phyloP scores from a whole-genome alignment of 2,329 filamentous ascomycete genomes.

The Fusarium avenaceum region DNA sequence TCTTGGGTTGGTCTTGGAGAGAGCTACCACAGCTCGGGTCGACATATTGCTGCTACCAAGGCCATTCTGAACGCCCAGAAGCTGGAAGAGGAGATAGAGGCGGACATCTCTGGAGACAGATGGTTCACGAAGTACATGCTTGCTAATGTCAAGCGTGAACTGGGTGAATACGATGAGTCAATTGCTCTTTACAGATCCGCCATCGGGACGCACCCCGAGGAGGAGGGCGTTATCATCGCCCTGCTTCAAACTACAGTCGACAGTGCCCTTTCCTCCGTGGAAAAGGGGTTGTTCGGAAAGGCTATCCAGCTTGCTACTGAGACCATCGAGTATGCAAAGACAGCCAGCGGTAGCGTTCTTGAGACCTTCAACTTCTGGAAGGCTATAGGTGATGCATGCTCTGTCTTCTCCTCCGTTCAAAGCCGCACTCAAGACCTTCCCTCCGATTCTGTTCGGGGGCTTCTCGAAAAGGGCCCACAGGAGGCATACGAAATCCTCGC shows the following conservation, averaged over 20 bases:
- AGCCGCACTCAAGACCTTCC: slow-evolving; percentile 75
- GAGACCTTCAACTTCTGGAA: slow-evolving; percentile 97
- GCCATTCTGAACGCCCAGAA: slow-evolving; percentile 88
- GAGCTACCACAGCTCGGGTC: slow-evolving; percentile 93
- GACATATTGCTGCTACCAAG: slow-evolving; percentile 93
- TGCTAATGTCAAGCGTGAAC: slow-evolving; percentile 91
- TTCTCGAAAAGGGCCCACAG: slow-evolving; percentile 70
- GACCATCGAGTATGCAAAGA: slow-evolving; percentile 75
- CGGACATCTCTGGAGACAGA: slow-evolving; percentile 72
- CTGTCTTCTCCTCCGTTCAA: slow-evolving; percentile 85
- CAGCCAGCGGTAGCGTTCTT: slow-evolving; percentile 70
- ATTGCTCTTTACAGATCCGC: slow-evolving; percentile 82
- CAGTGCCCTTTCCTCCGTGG: slow-evolving; percentile 80
- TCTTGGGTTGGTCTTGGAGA: slow-evolving; percentile 98
- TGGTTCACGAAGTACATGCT: slow-evolving; percentile 99
- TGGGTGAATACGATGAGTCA: slow-evolving; percentile 90
- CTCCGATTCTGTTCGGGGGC: slow-evolving; percentile 63
- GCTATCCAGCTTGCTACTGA: slow-evolving; percentile 78
- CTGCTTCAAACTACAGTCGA: slow-evolving; percentile 91
- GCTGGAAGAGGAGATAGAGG: slow-evolving; percentile 72
- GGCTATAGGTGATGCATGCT: slow-evolving; percentile 87
- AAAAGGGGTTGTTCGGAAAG: slow-evolving; percentile 89
- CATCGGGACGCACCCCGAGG: slow-evolving; percentile 73
- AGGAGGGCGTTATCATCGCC: slow-evolving; percentile 90
- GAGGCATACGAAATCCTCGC: slow-evolving; percentile 72